A percentile compares a stretch with the other conserved stretches of the same genome.
These are phyloP conservation scores for Pseudonitzschia multiseries DNA, from an alignment of 108 stramenopile genomes.

Conservation along the genomic window DNA sequence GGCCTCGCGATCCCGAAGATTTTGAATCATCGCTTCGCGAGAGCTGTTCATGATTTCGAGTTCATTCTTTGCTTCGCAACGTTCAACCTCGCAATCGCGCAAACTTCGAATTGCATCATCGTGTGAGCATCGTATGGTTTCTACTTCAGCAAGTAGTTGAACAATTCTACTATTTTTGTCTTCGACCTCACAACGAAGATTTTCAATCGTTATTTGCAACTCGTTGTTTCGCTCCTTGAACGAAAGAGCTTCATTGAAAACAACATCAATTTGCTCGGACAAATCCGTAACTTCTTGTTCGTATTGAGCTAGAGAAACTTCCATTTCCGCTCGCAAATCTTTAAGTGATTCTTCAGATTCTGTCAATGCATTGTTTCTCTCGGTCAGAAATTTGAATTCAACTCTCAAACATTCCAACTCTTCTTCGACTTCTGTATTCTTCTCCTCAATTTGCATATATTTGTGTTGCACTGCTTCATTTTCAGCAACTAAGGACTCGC, in stretches of 20 bases:
- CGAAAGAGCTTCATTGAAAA: not conserved
- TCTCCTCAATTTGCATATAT: not conserved
- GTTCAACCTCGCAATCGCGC: slow-evolving; percentile 24
- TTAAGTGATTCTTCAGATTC: not conserved
- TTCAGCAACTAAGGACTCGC: slow-evolving; percentile 2
- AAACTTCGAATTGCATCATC: slow-evolving; percentile 3
- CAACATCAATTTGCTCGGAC: slow-evolving; percentile 7
- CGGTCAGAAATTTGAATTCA: not conserved
- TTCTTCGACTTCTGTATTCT: not conserved
- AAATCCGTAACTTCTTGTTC: slow-evolving; percentile 15
- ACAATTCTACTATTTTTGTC: slow-evolving; percentile 18
- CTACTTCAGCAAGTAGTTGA: slow-evolving; percentile 1
- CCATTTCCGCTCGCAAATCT: not conserved
- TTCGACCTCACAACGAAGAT: not conserved
- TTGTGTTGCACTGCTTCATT: not conserved
- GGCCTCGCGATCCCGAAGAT: slow-evolving; percentile 27
- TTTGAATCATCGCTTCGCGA: slow-evolving; percentile 1
- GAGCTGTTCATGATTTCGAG: not conserved
- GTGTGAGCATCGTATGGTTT: not conserved
- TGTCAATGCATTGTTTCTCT: slow-evolving; percentile 6
- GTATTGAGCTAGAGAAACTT: not conserved
- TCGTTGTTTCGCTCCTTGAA: slow-evolving; percentile 9
- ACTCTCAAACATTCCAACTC: slow-evolving; percentile 6
- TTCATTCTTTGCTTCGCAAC: slow-evolving; percentile 25
- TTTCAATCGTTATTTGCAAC: slow-evolving; percentile 3